A percentile compares a stretch with the other conserved stretches of the same genome.
These are phyloP conservation scores for Penicillium waksmanii DNA, from an alignment of 495 filamentous ascomycete species.

Conservation along the genomic window DNA sequence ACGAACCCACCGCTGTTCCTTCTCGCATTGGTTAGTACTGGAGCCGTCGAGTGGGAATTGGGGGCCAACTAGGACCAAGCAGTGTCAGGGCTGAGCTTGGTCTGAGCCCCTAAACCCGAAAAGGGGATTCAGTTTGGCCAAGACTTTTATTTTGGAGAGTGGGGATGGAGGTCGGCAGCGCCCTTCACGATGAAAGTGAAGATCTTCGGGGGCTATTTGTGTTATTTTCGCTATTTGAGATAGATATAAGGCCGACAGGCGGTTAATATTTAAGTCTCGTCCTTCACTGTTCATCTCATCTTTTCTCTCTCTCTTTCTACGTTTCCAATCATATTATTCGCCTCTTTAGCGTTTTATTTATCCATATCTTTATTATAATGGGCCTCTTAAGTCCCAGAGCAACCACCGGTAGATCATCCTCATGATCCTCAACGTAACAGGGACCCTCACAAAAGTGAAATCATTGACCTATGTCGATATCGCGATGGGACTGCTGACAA, in stretches of 20 bases:
- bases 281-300: not conserved
- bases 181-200: not conserved
- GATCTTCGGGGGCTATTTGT: not conserved
- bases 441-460: constrained; percentile 9
- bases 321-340: not conserved
- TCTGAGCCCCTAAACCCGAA: not conserved
- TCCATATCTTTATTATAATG: not conserved
- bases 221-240: not conserved
- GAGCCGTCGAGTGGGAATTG: not conserved
- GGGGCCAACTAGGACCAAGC: not conserved
- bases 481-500: constrained; percentile 23
- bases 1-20: not conserved
- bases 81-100: not conserved
- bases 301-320: not conserved
- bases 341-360: not conserved
- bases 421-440: constrained; percentile 17
- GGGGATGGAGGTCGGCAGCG: not conserved
- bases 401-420: too few relatives aligned
- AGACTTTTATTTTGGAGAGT: not conserved
- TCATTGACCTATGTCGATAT: constrained; percentile 27
- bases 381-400: not conserved
- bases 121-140: not conserved
- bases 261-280: not conserved
- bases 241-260: not conserved
- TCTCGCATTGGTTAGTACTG: not conserved